Percentiles rank a stretch among this genome's conserved stretches.
phyloP scores from a whole-genome alignment of 495 filamentous ascomycete genomes.

The Penicillium mononematosum region DNA sequence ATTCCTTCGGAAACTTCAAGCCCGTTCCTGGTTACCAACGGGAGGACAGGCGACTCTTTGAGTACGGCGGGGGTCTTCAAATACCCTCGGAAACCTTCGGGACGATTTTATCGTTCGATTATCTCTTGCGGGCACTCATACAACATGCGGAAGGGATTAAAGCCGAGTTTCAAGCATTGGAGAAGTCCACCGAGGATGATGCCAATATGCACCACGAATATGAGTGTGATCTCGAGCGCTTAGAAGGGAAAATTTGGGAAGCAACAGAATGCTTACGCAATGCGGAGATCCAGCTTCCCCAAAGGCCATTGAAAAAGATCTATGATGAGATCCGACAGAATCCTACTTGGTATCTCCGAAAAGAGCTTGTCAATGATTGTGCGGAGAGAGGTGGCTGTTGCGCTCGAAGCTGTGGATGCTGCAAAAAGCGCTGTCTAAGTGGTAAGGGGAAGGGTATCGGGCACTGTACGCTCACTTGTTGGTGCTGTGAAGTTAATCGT shows the following conservation, averaged over 20 bases:
- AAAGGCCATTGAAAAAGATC: neutral
- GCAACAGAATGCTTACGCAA: neutral
- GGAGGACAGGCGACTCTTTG: too few relatives aligned
- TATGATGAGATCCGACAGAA: slow-evolving; percentile 5
- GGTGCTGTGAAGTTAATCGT: slow-evolving; percentile 9
- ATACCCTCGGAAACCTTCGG: too few relatives aligned
- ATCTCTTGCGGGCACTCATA: too few relatives aligned
- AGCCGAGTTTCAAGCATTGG: neutral
- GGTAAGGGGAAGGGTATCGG: slow-evolving; percentile 3
- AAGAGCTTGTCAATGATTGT: slow-evolving; percentile 10
- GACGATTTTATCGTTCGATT: too few relatives aligned
- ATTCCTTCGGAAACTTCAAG: too few relatives aligned
- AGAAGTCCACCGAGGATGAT: too few relatives aligned
- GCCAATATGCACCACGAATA: neutral
- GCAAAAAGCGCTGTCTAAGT: neutral
- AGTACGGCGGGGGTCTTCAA: too few relatives aligned
- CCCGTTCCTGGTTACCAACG: too few relatives aligned
- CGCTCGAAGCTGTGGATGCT: slow-evolving; percentile 7
- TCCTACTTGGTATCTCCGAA: slow-evolving; percentile 5
- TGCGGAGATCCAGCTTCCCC: neutral
- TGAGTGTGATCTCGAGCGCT: neutral
- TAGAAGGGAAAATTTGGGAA: neutral
- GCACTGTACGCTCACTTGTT: slow-evolving; percentile 8
- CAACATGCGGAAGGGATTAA: neutral
- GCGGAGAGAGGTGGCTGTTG: neutral